These are phyloP conservation scores for Torulaspora microellipsoides DNA, from an alignment of 805 yeast genomes.

Conservation along the genomic window DNA sequence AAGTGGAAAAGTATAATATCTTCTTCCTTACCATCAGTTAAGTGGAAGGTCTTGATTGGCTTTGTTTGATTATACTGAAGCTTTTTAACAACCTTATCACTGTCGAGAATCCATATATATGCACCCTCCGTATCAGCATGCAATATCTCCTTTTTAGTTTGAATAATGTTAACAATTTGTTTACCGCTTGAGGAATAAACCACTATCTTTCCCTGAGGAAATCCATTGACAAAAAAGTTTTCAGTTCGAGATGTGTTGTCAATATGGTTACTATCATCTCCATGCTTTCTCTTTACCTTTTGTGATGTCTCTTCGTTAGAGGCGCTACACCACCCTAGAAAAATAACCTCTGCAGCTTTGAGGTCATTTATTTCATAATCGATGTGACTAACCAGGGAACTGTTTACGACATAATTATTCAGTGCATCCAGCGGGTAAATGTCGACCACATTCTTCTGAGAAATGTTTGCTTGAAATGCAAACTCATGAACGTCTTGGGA, in stretches of 20 bases:
- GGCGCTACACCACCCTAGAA: conserved; percentile 29
- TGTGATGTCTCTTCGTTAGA: conserved; percentile 2
- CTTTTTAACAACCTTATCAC: conserved; percentile 33
- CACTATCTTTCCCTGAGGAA: conserved; percentile 30
- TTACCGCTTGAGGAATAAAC: conserved; percentile 33
- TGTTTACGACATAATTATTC: conserved; percentile 25
- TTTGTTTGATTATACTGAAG: conserved; percentile 30
- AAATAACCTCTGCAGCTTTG: conserved; percentile 23
- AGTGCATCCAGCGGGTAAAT: conserved; percentile 31
- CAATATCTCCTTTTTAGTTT: conserved; percentile 35
- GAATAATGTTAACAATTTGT: conserved; percentile 35
- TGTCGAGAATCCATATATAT: conserved; percentile 34
- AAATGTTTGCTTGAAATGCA: conserved; percentile 33
- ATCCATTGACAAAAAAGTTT: conserved; percentile 28
- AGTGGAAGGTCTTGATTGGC: conserved; percentile 35
- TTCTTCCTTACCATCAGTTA: conserved; percentile 31
- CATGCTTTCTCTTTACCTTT: conserved; percentile 24
- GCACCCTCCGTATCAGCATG: conserved; percentile 35
- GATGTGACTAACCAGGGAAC: conserved; percentile 29
- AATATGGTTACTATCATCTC: conserved; percentile 16
- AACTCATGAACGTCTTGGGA: conserved; percentile 31
- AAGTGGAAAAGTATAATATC: conserved; percentile 30
- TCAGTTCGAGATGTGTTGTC: conserved; percentile 11
- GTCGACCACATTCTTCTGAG: conserved; percentile 34
- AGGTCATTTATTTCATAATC: conserved; percentile 34